Base-by-base conservation (phyloP, 495 filamentous ascomycete genomes). In the Xylaria palmicola region DNA sequence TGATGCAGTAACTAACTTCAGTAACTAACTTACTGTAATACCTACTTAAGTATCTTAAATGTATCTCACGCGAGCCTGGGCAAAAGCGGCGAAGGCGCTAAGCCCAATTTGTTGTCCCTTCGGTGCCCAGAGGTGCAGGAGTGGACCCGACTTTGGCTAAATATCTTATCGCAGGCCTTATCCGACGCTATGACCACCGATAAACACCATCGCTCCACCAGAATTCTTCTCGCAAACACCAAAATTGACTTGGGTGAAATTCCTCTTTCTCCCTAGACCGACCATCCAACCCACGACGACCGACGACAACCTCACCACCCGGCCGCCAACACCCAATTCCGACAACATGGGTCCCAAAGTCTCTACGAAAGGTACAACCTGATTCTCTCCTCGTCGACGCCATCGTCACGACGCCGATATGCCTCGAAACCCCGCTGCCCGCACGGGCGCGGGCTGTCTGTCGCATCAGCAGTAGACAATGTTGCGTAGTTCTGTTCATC, bases 311-410 rank as follows among this genome's bases (percentile, higher is more conserved):
- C 54, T 60, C 62, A 62, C 44, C 65, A 41, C 66, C 43, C 37
- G 44, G 49, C 32, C 56, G 30, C 57, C 45, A 47, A 30, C 43
- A 30, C 37, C 24, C 79, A 78, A 80, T 66, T 48, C 73, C 78
- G 73, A 76, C 81, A 81, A 78, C 77, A 92, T 92, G 89, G 86
- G 86, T 74, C 89, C 89, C 72, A 88, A 89, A 75, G 75, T 74
- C 52, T 30, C 68, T 62, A 82, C 77, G 84, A 87, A 89, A 85
- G 86, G 88, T 91, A 85, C 73, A 73, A 77, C 60, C 49, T 74
- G 65, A 72, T 43, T 50, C 36, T 70, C 56, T 60, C 65, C 22
- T 59, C 61, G 43, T 48, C 64, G 48, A 66, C 67, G 50, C 66
- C 61, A 30, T 45, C 58, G 48, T 60, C 36, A 15, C 13, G 53